phyloP scores from a whole-genome alignment of 2,329 filamentous ascomycete genomes.

The Neurospora sp. region DNA sequence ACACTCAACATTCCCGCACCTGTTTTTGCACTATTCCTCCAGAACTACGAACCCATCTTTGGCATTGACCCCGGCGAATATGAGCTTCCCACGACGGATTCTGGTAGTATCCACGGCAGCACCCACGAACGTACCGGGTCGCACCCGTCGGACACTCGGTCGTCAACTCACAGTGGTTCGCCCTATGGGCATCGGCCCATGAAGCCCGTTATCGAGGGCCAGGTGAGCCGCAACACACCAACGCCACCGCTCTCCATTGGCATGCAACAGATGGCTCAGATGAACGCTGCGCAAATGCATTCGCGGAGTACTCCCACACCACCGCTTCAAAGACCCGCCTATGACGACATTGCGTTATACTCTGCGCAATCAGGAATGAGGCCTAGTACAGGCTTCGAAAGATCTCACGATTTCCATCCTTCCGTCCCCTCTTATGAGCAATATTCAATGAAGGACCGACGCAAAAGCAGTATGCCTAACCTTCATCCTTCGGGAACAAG shows the following conservation, averaged over 20 bases:
- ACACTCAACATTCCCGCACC: slow-evolving; percentile 94
- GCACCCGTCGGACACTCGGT: slow-evolving; percentile 26
- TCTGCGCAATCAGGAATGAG: not conserved
- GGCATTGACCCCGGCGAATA: slow-evolving; percentile 58
- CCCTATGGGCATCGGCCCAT: slow-evolving; percentile 41
- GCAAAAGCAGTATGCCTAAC: not conserved
- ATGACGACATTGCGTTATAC: not conserved
- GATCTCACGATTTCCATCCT: slow-evolving; percentile 13
- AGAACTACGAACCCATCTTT: slow-evolving; percentile 83
- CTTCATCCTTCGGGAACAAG: not conserved
- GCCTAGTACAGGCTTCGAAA: not conserved
- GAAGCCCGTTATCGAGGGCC: slow-evolving; percentile 27
- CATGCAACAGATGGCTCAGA: slow-evolving; percentile 22
- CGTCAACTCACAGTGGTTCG: slow-evolving; percentile 41
- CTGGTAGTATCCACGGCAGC: slow-evolving; percentile 25
- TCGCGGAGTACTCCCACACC: slow-evolving; percentile 33
- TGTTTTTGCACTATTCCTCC: slow-evolving; percentile 86
- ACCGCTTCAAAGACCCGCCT: slow-evolving; percentile 25
- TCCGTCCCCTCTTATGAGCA: not conserved
- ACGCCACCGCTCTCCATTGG: slow-evolving; percentile 35
- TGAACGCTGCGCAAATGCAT: slow-evolving; percentile 19
- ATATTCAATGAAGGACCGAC: not conserved
- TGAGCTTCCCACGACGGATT: slow-evolving; percentile 36
- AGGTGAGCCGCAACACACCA: slow-evolving; percentile 31
- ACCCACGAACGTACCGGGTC: slow-evolving; percentile 15